Conservation (phyloP, 2,329 filamentous ascomycete species). For the Proliferodiscus dingleyae region DNA sequence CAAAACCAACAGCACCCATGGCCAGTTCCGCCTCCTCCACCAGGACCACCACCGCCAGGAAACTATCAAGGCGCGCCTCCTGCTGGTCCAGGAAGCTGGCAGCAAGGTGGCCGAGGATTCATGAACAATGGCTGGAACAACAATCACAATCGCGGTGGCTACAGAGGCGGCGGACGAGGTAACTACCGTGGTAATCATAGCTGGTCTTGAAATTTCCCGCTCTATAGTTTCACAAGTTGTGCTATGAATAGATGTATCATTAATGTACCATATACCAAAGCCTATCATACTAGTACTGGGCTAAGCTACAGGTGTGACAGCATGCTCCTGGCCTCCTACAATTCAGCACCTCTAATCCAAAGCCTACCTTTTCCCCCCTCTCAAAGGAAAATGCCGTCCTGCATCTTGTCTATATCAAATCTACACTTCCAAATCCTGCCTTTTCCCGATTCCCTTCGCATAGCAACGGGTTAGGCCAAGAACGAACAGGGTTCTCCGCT, state of each 20-base stretch:
- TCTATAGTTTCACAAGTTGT: too few species aligned
- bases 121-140: constrained; percentile 11
- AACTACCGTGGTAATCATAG: background rate
- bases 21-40: constrained; percentile 23
- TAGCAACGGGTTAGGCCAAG: too few species aligned
- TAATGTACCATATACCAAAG: background rate
- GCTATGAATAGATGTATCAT: background rate
- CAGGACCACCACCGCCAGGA: constrained; percentile 10
- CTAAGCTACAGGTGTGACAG: too few species aligned
- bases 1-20: constrained; percentile 12
- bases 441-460: too few species aligned
- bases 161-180: constrained; percentile 18
- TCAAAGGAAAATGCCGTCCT: too few species aligned
- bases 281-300: too few species aligned
- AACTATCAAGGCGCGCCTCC: constrained; percentile 3
- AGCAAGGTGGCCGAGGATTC: constrained; percentile 22
- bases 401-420: too few species aligned
- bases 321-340: too few species aligned
- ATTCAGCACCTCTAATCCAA: too few species aligned
- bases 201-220: background rate
- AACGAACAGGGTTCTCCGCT: too few species aligned
- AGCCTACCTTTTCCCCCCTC: too few species aligned
- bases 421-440: too few species aligned
- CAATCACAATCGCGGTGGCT: constrained; percentile 13
- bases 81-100: constrained; percentile 22